A percentile compares a stretch with the other conserved stretches of the same genome.
Evolutionary conservation across 805 yeast species (phyloP).

Genomic region (Cyberlindnera saturnus): DNA sequence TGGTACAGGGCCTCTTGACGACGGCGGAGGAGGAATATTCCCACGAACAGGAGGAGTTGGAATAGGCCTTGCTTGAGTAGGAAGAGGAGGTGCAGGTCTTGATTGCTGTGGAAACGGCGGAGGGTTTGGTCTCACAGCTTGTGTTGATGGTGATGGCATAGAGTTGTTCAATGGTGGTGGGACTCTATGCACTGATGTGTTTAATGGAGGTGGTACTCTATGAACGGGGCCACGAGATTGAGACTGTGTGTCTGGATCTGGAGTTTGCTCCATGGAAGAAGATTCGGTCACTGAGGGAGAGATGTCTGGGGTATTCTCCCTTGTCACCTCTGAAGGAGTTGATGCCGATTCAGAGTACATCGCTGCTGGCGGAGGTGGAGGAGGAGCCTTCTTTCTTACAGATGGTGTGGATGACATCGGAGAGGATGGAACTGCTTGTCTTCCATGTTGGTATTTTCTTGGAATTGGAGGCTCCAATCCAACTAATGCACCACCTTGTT

Average conservation of each 20-base stretch:
- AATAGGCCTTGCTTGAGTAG: not conserved
- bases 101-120: conserved; percentile 1
- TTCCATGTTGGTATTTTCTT: conserved; percentile 39
- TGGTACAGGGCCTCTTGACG: conserved; percentile 9
- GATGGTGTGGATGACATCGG: conserved; percentile 23
- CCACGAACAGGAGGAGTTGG: conserved; percentile 9
- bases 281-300: conserved; percentile 12
- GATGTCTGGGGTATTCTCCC: conserved; percentile 8
- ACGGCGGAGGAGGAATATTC: conserved; percentile 8
- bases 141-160: conserved; percentile 5
- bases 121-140: conserved; percentile 1
- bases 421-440: conserved; percentile 28
- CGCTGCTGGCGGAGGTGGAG: conserved; percentile 35
- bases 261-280: conserved; percentile 1
- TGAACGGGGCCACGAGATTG: conserved; percentile 8
- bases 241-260: not conserved
- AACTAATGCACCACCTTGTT: conserved; percentile 73
- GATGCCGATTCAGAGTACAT: conserved; percentile 2
- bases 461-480: conserved; percentile 86
- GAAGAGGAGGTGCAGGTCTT: not conserved
- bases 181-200: conserved; percentile 14
- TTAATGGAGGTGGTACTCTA: conserved; percentile 24
- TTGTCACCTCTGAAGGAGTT: conserved; percentile 9
- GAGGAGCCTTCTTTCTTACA: conserved; percentile 33
- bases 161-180: conserved; percentile 21